A percentile compares a stretch with the other conserved stretches of the same genome.
Conservation (phyloP, 116 monocot species). For the Phalaenopsis hybrid region DNA sequence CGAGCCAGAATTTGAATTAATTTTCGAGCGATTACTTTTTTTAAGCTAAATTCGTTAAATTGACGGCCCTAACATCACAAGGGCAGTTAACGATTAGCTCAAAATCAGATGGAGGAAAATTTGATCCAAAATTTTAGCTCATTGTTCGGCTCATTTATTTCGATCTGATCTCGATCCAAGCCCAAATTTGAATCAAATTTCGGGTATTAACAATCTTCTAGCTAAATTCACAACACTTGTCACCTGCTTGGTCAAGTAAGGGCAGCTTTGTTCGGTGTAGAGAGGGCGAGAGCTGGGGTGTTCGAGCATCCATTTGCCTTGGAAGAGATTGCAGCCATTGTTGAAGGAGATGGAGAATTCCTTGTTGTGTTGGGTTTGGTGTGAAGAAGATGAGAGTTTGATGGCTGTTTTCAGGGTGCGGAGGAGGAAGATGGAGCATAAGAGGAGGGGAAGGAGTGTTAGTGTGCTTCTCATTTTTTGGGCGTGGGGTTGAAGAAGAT, state of each 20-base stretch:
- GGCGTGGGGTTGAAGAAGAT: neutral
- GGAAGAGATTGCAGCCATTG: conserved; percentile 37
- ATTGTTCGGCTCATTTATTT: no score
- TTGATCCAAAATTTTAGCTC: no score
- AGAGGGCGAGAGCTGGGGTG: conserved; percentile 18
- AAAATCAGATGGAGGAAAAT: no score
- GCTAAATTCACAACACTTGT: no score
- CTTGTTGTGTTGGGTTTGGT: neutral
- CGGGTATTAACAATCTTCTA: no score
- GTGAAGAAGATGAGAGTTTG: neutral
- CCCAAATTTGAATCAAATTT: no score
- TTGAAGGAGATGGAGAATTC: neutral
- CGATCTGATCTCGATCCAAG: no score
- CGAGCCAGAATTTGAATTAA: no score
- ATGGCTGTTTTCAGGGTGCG: conserved; percentile 2
- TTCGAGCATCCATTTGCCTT: conserved; percentile 47
- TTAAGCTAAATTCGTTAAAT: no score
- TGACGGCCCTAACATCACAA: no score
- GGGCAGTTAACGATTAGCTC: no score
- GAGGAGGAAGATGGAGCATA: conserved; percentile 11
- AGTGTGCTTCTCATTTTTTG: neutral
- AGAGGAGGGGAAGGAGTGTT: conserved; percentile 15
- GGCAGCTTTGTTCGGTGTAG: conserved; percentile 53
- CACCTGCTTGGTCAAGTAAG: conserved; percentile 33
- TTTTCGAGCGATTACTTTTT: no score